phyloP scores from a whole-genome alignment of 2,329 filamentous ascomycete species.

The Helminthosporium solani region DNA sequence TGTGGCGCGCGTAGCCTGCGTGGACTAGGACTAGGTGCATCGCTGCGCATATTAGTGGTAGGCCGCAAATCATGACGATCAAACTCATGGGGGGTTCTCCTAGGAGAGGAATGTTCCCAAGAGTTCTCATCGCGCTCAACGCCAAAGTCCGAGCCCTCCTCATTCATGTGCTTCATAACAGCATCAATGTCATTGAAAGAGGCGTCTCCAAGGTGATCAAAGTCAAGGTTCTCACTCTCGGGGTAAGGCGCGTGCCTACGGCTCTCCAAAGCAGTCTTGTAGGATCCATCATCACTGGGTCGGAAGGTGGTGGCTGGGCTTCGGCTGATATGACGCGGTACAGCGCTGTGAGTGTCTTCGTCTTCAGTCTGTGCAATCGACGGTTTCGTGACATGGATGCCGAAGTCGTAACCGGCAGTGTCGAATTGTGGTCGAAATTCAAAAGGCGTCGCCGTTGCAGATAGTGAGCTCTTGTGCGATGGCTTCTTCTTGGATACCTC shows the following conservation, averaged over 20 bases:
- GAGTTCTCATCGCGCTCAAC: constrained; percentile 63
- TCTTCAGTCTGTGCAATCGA: constrained; percentile 29
- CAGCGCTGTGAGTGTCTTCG: constrained; percentile 19
- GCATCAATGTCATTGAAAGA: constrained; percentile 86
- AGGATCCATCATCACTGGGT: constrained; percentile 43
- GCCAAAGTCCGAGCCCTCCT: constrained; percentile 70
- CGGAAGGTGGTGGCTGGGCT: constrained; percentile 44
- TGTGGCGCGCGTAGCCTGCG: constrained; percentile 48
- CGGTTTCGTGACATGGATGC: constrained; percentile 43
- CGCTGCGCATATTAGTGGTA: constrained; percentile 57
- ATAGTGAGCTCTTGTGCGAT: constrained; percentile 57
- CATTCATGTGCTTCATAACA: constrained; percentile 83
- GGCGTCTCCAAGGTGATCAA: constrained; percentile 40
- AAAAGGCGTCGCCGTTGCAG: constrained; percentile 71
- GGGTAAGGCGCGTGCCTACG: constrained; percentile 36
- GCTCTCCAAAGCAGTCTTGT: constrained; percentile 40
- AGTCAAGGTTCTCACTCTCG: constrained; percentile 41
- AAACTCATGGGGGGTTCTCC: constrained; percentile 37
- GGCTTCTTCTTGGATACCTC: constrained; percentile 30
- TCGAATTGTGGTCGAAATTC: constrained; percentile 45
- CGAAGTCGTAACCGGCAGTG: constrained; percentile 38
- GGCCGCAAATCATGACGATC: constrained; percentile 34
- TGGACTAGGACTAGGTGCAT: constrained; percentile 73
- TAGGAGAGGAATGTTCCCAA: constrained; percentile 39
- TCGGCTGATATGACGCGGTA: constrained; percentile 28